Conservation (phyloP, 2,329 filamentous ascomycete species). For the Colletotrichum ledebouriae region DNA sequence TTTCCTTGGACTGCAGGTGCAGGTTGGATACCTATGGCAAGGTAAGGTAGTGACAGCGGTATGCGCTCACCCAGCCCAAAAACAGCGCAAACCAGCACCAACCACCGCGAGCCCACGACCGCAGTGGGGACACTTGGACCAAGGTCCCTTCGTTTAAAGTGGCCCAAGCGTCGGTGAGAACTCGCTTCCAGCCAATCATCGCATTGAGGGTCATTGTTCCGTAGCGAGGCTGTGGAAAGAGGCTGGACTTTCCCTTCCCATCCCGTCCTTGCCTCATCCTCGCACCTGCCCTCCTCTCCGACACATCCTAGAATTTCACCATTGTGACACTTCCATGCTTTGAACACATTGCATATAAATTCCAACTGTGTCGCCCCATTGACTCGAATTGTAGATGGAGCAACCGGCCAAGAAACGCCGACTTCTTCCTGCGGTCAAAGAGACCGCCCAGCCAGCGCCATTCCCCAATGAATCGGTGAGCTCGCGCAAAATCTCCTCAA, state of each 20-base stretch:
- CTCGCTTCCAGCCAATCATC: not conserved
- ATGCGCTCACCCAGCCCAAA: too few species aligned
- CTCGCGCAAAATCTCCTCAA: slow-evolving; percentile 34
- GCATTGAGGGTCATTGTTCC: not conserved
- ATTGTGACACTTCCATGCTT: slow-evolving; percentile 19
- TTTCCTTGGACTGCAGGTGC: too few species aligned
- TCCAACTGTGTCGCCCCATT: slow-evolving; percentile 27
- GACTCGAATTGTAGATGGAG: slow-evolving; percentile 42
- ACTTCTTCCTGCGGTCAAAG: slow-evolving; percentile 36
- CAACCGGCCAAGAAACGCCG: slow-evolving; percentile 43
- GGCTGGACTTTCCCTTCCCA: too few species aligned
- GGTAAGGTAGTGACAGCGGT: too few species aligned
- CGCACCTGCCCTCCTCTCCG: not conserved
- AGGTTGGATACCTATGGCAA: too few species aligned
- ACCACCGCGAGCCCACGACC: too few species aligned
- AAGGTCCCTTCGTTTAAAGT: too few species aligned
- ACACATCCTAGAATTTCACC: not conserved
- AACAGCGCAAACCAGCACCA: too few species aligned
- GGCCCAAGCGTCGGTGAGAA: not conserved
- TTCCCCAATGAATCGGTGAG: slow-evolving; percentile 42
- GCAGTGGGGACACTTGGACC: too few species aligned
- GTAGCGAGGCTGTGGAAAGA: too few species aligned
- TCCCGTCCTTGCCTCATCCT: not conserved
- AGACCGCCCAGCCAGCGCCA: slow-evolving; percentile 36
- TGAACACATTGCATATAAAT: slow-evolving; percentile 3